Evolutionary conservation across 495 filamentous ascomycete genomes (phyloP).

Genomic region (Staphylotrichum tortipilum): DNA sequence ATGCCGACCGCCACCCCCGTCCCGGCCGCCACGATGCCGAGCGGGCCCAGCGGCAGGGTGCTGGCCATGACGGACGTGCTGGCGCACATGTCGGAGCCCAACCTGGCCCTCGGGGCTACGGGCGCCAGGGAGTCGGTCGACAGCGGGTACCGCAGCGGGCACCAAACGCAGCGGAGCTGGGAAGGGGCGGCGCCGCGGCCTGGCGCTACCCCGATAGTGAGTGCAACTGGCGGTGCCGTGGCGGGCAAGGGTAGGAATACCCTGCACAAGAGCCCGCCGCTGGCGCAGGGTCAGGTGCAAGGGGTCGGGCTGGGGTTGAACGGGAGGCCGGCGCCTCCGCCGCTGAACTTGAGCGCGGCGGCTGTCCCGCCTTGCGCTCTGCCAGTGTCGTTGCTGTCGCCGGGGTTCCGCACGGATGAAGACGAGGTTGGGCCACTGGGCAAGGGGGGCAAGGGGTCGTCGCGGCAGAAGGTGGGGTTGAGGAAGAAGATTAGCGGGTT

Average conservation of each 20-base stretch:
- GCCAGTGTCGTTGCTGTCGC: constrained; percentile 13
- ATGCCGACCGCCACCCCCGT: neutral
- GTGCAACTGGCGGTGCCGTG: neutral
- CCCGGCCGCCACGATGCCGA: neutral
- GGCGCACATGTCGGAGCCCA: constrained; percentile 6
- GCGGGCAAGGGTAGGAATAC: neutral
- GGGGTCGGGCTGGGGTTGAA: no score
- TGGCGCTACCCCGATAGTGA: neutral
- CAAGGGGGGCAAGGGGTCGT: neutral
- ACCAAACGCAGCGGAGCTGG: constrained; percentile 1
- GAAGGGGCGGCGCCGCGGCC: neutral
- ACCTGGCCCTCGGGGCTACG: neutral
- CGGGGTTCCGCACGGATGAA: neutral
- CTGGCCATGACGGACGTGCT: neutral
- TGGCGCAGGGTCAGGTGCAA: neutral
- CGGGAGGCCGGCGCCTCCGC: neutral
- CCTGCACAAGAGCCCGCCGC: neutral
- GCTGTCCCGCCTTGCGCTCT: constrained; percentile 11
- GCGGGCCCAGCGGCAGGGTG: no score
- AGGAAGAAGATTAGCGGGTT: constrained; percentile 15
- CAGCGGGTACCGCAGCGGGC: constrained; percentile 16
- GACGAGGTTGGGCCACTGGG: neutral
- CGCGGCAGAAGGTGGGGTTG: constrained; percentile 12
- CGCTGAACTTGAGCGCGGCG: constrained; percentile 2
- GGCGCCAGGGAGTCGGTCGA: constrained; percentile 9